Evolutionary conservation across 2,329 filamentous ascomycete genomes (phyloP).

Genomic region (Ceratocystis ficicola): DNA sequence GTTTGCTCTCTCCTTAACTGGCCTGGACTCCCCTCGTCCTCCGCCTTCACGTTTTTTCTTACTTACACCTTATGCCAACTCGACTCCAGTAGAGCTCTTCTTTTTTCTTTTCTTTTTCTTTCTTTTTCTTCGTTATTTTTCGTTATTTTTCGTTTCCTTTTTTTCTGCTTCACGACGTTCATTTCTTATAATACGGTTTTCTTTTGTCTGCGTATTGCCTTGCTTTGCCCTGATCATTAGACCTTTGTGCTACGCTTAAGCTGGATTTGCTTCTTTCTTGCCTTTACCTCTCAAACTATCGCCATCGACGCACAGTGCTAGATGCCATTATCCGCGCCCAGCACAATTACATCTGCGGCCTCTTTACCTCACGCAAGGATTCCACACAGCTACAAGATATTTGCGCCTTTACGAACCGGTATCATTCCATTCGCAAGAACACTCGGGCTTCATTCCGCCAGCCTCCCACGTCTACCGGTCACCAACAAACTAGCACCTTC

Average conservation of each 20-base stretch:
- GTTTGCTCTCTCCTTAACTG: slow-evolving; percentile 14
- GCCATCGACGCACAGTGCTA: not conserved
- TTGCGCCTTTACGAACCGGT: not conserved
- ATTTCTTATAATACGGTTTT: slow-evolving; percentile 6
- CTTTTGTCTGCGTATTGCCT: slow-evolving; percentile 9
- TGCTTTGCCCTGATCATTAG: not conserved
- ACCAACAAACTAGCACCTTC: not conserved
- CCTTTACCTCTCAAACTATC: not conserved
- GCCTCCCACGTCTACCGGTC: not conserved
- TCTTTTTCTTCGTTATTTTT: slow-evolving; percentile 4
- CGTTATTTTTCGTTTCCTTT: slow-evolving; percentile 8
- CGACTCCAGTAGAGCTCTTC: not conserved
- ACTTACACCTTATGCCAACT: slow-evolving; percentile 16
- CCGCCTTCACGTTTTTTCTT: not conserved
- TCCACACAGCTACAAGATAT: not conserved
- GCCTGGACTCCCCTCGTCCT: slow-evolving; percentile 15
- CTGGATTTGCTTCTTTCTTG: not conserved
- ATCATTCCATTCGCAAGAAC: not conserved
- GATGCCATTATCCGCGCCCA: not conserved
- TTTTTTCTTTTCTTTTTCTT: not conserved
- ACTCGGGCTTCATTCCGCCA: not conserved
- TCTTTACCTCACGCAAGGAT: no score
- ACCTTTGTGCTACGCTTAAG: not conserved
- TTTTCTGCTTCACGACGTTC: slow-evolving; percentile 7
- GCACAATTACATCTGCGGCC: not conserved